These are phyloP conservation scores for Fragaria iinumae DNA, from an alignment of 306 rosid genomes.

Conservation along the genomic window DNA sequence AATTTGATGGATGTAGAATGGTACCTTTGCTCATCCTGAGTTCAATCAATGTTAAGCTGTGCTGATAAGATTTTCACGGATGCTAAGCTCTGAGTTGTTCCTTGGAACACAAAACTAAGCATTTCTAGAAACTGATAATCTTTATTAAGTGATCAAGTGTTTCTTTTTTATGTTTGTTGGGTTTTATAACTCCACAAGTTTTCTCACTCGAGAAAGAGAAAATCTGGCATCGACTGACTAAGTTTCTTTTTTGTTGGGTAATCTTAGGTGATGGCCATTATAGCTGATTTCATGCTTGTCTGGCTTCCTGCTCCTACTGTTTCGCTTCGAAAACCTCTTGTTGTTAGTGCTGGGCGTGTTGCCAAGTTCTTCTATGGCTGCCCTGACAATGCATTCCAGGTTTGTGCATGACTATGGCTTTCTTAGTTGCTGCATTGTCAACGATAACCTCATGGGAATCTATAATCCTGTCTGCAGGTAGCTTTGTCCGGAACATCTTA, in stretches of 20 bases:
- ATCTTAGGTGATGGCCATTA: constrained; percentile 46
- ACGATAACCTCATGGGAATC: neutral
- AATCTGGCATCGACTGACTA: neutral
- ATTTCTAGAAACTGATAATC: neutral
- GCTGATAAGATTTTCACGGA: neutral
- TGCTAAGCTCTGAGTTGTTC: neutral
- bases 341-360: constrained; percentile 60
- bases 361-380: constrained; percentile 88
- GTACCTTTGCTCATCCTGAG: neutral
- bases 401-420: constrained; percentile 10
- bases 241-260: too few relatives aligned
- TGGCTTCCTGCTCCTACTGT: constrained; percentile 88
- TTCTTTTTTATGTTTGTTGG: constrained; percentile 1
- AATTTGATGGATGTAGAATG: neutral
- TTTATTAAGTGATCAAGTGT: neutral
- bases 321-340: constrained; percentile 70
- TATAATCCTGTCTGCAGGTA: constrained; percentile 29
- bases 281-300: constrained; percentile 58
- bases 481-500: constrained; percentile 45
- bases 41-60: neutral
- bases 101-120: neutral
- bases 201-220: neutral
- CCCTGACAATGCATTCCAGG: constrained; percentile 98
- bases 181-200: neutral
- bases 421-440: neutral